Conservation (phyloP, 352 stramenopile genomes). For the Phytophthora syringae region DNA sequence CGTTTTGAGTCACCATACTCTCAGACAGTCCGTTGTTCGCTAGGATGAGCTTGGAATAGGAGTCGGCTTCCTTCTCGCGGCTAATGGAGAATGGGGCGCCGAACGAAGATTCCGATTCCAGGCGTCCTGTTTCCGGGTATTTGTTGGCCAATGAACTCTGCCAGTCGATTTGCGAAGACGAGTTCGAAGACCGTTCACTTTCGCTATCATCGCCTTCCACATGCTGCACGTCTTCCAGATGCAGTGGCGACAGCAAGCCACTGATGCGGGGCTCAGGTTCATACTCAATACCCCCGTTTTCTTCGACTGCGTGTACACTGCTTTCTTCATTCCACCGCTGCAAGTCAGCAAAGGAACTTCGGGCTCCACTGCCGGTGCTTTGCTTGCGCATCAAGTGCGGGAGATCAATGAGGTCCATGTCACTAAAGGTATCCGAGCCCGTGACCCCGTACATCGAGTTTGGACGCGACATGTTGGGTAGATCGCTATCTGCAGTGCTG, state of each 20-base stretch:
- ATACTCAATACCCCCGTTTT: slow-evolving; percentile 29
- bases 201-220: slow-evolving; percentile 43
- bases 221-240: slow-evolving; percentile 34
- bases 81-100: slow-evolving; percentile 23
- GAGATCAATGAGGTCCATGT: slow-evolving; percentile 74
- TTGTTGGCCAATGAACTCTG: slow-evolving; percentile 19
- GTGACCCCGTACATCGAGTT: slow-evolving; percentile 64
- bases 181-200: slow-evolving; percentile 35
- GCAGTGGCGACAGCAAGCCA: slow-evolving; percentile 32
- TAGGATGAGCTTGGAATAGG: slow-evolving; percentile 37
- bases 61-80: slow-evolving; percentile 15
- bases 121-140: neutral
- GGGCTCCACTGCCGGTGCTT: slow-evolving; percentile 19
- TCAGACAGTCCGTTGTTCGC: slow-evolving; percentile 32
- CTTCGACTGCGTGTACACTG: slow-evolving; percentile 3
- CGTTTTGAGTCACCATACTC: slow-evolving; percentile 31
- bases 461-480: slow-evolving; percentile 34
- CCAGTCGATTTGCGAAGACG: slow-evolving; percentile 45
- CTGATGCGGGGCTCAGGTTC: slow-evolving; percentile 27
- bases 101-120: slow-evolving; percentile 31
- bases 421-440: slow-evolving; percentile 76
- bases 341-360: slow-evolving; percentile 51
- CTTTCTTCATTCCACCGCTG: slow-evolving; percentile 41
- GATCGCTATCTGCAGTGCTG: slow-evolving; percentile 42
- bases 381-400: slow-evolving; percentile 74